Conservation (phyloP, 306 rosid species). For the Quercus ilex region DNA sequence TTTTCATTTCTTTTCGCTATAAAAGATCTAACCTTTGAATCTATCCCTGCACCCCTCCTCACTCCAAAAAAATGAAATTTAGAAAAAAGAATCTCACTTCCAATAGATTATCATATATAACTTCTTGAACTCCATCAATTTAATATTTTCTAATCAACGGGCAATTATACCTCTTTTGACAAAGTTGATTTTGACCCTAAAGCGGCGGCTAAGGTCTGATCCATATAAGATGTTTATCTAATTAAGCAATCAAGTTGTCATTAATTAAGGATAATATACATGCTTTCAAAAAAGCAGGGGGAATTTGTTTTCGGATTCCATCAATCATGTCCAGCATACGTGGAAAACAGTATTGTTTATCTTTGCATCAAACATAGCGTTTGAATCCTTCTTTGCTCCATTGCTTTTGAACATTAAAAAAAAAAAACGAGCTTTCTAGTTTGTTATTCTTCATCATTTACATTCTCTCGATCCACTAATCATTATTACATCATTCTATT, state of each 20-base stretch:
- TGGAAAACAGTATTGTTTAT: neutral
- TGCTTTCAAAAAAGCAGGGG: neutral
- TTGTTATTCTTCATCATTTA: neutral
- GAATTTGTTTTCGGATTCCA: neutral
- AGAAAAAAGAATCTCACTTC: neutral
- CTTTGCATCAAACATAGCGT: slow-evolving; percentile 11
- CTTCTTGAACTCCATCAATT: slow-evolving; percentile 3
- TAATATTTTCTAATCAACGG: slow-evolving; percentile 4
- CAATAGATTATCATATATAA: neutral
- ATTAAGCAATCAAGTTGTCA: neutral
- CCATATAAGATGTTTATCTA: neutral
- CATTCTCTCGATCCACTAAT: neutral
- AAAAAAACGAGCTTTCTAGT: neutral
- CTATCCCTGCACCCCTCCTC: neutral
- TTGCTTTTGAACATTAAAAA: neutral
- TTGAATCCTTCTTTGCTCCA: neutral
- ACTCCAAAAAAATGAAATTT: neutral
- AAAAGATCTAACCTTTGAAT: neutral
- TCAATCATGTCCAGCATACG: neutral
- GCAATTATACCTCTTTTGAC: neutral
- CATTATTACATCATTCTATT: neutral
- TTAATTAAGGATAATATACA: neutral
- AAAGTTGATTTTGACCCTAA: neutral
- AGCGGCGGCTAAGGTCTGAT: slow-evolving; percentile 9
- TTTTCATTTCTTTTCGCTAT: neutral